phyloP scores from a whole-genome alignment of 352 stramenopile genomes.

The Globisporangium spiculum region DNA sequence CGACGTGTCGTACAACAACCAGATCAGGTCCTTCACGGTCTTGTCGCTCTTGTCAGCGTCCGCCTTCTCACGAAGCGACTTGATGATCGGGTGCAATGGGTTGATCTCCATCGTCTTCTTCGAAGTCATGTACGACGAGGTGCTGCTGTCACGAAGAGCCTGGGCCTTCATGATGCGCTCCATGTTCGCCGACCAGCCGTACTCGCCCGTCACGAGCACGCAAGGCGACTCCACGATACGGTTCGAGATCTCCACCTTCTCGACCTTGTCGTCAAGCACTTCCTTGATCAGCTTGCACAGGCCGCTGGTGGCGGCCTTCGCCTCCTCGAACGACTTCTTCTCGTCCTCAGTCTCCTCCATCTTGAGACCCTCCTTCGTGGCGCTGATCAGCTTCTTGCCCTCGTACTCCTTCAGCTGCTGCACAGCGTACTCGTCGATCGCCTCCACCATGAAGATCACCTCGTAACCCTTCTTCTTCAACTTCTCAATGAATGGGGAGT shows the following conservation, averaged over 20 bases:
- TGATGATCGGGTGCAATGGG: constrained; percentile 98
- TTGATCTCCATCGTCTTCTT: constrained; percentile 99
- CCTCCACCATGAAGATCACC: constrained; percentile 99
- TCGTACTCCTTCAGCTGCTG: constrained; percentile 99
- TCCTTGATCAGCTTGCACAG: constrained; percentile 99
- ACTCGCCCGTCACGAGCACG: constrained; percentile 98
- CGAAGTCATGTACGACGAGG: constrained; percentile 98
- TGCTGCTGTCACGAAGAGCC: constrained; percentile 96
- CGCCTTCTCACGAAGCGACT: constrained; percentile 97
- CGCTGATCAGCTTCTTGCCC: constrained; percentile 99
- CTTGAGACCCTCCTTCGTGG: constrained; percentile 97
- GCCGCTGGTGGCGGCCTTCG: constrained; percentile 96
- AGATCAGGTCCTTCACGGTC: constrained; percentile 99
- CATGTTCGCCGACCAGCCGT: constrained; percentile 99
- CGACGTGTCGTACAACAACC: constrained; percentile 99
- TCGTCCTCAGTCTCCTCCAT: constrained; percentile 96
- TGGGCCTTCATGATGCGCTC: constrained; percentile 99
- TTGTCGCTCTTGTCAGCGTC: constrained; percentile 99
- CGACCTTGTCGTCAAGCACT: constrained; percentile 99
- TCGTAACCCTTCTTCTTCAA: constrained; percentile 99
- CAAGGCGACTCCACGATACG: constrained; percentile 98
- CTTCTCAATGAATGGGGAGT: constrained; percentile 99
- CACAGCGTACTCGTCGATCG: constrained; percentile 99
- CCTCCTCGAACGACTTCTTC: constrained; percentile 99
- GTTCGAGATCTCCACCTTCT: constrained; percentile 99